Base-by-base conservation (phyloP, 1,284 basidiomycete species). In the Mycosarcoma mackinlayi region DNA sequence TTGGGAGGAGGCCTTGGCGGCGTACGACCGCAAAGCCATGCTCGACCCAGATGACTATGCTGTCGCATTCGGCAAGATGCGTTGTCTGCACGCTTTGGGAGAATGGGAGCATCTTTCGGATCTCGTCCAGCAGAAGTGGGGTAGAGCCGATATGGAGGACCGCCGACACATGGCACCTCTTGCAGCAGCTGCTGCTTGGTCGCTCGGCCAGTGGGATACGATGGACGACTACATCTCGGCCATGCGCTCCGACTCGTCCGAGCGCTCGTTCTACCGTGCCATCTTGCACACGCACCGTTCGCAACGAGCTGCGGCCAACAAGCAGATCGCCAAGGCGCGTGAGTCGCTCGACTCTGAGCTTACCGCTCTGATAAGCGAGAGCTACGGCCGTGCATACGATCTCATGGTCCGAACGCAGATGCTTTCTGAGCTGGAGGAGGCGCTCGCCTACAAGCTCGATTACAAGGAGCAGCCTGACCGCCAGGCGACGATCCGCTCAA, bases 191-290 rank as follows among this genome's bases (percentile, higher is more conserved):
- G 95, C 96, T 1, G 93, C 93, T 5, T 98, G 96, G 95, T 93
- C 93, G 6, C 84, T 97, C 57, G 91, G 91, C 69, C 93, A 98
- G 79, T 99, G 96, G 96, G 94, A 97, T 78, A 88, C 90, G 8
- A 98, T 99, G 96, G 96, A 98, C 64, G 91, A 94, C 76, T 98
- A 96, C 83, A 97, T 98, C 63, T 87, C 89, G 7, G 92, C 91
- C 3, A 96, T 99, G 92, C 92, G 92, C 79, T 86, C 87, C 28
- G 95, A 98, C 80, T 95, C 94, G 7, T 89, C 94, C 0, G 96
- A 98, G 83, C 87, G 93, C 40, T 91, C 93, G 18, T 99, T 98
- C 87, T 98, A 96, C 86, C 89, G 93, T 50, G 94, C 95, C 1
- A 97, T 98, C 69, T 86, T 98, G 25, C 91, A 92, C 9, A 93